A percentile compares a stretch with the other conserved stretches of the same genome.
These are phyloP conservation scores for Sphagnum contortum DNA, from an alignment of 225 moss, liverwort and hornwort genomes.

Conservation along the genomic window DNA sequence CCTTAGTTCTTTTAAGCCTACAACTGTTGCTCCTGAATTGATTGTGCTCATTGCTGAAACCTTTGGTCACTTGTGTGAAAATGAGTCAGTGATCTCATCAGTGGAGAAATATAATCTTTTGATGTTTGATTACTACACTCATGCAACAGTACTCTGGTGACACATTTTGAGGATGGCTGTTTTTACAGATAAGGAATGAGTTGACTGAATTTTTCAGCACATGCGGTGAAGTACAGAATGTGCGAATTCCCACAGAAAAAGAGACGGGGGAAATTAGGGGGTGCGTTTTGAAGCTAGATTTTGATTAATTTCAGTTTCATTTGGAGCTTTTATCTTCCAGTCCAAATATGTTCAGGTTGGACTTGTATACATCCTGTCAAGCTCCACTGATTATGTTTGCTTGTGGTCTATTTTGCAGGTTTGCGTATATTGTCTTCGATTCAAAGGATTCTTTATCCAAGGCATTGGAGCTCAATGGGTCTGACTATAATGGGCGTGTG, in stretches of 20 bases:
- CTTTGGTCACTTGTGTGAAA: too few species aligned
- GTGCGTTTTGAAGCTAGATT: constrained; percentile 16
- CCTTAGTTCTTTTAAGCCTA: too few species aligned
- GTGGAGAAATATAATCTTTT: neutral
- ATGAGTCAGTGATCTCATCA: too few species aligned
- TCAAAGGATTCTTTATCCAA: constrained; percentile 37
- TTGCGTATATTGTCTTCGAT: constrained; percentile 65
- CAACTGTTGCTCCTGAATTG: too few species aligned
- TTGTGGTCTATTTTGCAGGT: constrained; percentile 18
- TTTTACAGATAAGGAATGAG: constrained; percentile 46
- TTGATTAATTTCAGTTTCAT: constrained; percentile 8
- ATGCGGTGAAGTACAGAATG: constrained; percentile 34
- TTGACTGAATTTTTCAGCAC: constrained; percentile 57
- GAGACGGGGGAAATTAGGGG: constrained; percentile 69
- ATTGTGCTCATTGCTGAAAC: too few species aligned
- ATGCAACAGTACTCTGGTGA: too few species aligned
- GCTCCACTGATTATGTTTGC: neutral
- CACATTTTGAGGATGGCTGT: too few species aligned
- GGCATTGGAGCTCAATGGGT: constrained; percentile 41
- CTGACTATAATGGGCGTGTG: constrained; percentile 45
- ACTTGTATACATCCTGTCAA: too few species aligned
- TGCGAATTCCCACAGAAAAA: constrained; percentile 62
- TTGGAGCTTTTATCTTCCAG: constrained; percentile 3
- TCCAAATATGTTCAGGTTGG: neutral
- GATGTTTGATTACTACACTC: too few species aligned